These are phyloP conservation scores for Fraxinus xanthoxyloides DNA, from an alignment of 305 asterid species.

Conservation along the genomic window DNA sequence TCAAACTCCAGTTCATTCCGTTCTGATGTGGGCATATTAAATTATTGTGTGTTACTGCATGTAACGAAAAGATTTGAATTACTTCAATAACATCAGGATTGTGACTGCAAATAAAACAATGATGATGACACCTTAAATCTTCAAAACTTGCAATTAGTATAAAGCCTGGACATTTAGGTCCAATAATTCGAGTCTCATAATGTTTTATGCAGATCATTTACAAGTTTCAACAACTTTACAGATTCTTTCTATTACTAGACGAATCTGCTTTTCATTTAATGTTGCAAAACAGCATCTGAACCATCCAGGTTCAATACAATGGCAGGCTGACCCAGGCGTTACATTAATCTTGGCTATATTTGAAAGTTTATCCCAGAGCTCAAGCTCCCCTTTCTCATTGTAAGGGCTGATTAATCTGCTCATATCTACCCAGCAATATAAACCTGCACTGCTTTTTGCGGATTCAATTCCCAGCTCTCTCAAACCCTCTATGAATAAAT, in stretches of 20 bases:
- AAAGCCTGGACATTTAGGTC: conserved; percentile 30
- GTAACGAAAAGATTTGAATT: conserved; percentile 24
- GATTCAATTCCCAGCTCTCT: conserved; percentile 61
- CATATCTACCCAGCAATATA: conserved; percentile 90
- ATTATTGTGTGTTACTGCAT: conserved; percentile 17
- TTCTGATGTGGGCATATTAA: conserved; percentile 20
- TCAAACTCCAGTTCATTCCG: conserved; percentile 7
- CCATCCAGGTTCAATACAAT: conserved; percentile 98
- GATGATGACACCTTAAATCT: conserved; percentile 6
- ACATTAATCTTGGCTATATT: conserved; percentile 64
- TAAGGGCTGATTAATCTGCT: conserved; percentile 71
- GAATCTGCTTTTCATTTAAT: conserved; percentile 53
- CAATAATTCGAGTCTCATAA: conserved; percentile 20
- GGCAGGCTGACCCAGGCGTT: conserved; percentile 93
- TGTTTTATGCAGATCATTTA: conserved; percentile 50
- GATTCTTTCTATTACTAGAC: conserved; percentile 64
- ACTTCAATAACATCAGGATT: conserved; percentile 3
- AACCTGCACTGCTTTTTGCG: conserved; percentile 69
- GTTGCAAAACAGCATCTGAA: conserved; percentile 83
- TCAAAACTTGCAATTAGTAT: conserved; percentile 22
- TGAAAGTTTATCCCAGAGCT: conserved; percentile 78
- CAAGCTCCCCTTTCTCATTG: conserved; percentile 89
- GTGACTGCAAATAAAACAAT: not conserved
- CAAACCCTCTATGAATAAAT: conserved; percentile 61
- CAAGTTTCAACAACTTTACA: conserved; percentile 63